Evolutionary conservation across 495 filamentous ascomycete species (phyloP), one percentile per base, ranked within the genome.

Genomic region (Tuber indicum): DNA sequence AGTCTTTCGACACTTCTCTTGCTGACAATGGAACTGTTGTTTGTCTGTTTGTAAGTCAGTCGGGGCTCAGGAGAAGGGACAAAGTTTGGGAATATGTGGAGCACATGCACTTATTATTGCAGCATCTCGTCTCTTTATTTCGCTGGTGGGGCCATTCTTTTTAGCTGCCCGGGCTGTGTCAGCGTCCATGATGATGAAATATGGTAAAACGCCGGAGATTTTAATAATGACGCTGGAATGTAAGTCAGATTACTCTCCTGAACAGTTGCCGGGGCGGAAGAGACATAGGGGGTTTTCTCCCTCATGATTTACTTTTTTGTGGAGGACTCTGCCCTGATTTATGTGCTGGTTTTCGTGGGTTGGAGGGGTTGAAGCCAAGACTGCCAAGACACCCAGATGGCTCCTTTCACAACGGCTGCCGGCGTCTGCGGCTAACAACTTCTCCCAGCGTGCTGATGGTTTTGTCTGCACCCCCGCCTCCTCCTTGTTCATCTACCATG

Each of bases 1-100:
- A 96, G 87, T 80, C 90, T 89, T 83, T 97, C 93, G 44, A 97
- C 93, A 79, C 92, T 94, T 76, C 93, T 88, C 83, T 97, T 97
- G 42, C 93, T 97, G 58, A 93, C 91, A 81, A 97, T 97, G 80
- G 91, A 94, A 84, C 91, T 93, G 83, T 90, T 93, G 82, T 97
- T 97, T 74, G 94, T 97, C 91, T 94, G 80, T 72, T 72, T 44
- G 17, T 42, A 72, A 72, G 32, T 43, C n/a, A 39, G 43, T 81
- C 42, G 78, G 76, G 49, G 21, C 76, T 72, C 52, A 44, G n/a
- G 26, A 43, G 46, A 72, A 66, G 62, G 71, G 46, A 46, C 41
- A 77, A 71, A 42, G 74, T 58, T 36, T 36, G 66, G 44, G 62
- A 69, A 76, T 39, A 21, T 43, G 47, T 52, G 71, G 39, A 74